A percentile compares a stretch with the other conserved stretches of the same genome.
phyloP scores from a whole-genome alignment of 2,329 filamentous ascomycete genomes.

The Ramularia endophylla region DNA sequence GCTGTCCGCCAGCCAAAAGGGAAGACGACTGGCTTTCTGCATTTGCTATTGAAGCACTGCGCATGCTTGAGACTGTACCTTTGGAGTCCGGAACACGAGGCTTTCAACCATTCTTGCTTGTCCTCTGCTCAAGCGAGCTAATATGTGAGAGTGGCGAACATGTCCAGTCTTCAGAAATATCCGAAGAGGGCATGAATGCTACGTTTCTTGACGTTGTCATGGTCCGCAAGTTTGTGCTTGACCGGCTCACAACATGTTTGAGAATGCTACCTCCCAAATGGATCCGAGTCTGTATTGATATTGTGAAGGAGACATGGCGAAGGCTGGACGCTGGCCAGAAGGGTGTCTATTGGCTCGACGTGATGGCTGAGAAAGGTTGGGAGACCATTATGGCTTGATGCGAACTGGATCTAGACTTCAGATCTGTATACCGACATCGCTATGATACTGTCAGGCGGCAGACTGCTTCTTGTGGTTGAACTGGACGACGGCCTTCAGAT shows the following conservation, averaged over 20 bases:
- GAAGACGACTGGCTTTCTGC: conserved; percentile 44
- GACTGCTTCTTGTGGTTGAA: too few species aligned
- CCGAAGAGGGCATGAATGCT: conserved; percentile 5
- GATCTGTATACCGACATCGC: too few species aligned
- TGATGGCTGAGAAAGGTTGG: conserved; percentile 54
- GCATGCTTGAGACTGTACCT: conserved; percentile 45
- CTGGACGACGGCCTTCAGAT: too few species aligned
- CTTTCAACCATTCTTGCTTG: conserved; percentile 50
- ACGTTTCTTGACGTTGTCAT: conserved; percentile 15
- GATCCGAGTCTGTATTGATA: conserved; percentile 43
- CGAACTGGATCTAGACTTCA: too few species aligned
- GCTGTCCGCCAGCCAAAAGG: background rate
- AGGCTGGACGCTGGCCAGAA: conserved; percentile 44
- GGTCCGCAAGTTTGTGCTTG: conserved; percentile 17
- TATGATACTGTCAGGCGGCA: too few species aligned
- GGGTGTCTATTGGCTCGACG: conserved; percentile 51
- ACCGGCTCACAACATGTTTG: conserved; percentile 12
- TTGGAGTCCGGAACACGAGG: conserved; percentile 49
- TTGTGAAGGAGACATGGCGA: conserved; percentile 50
- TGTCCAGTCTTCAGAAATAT: background rate
- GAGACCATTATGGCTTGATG: conserved; percentile 49
- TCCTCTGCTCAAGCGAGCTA: conserved; percentile 31
- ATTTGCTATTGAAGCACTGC: conserved; percentile 48
- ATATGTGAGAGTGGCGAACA: conserved; percentile 7
- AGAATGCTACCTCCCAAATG: conserved; percentile 45